These are phyloP conservation scores for Tylopilus sp. DNA, from an alignment of 768 basidiomycete genomes.

Conservation along the genomic window DNA sequence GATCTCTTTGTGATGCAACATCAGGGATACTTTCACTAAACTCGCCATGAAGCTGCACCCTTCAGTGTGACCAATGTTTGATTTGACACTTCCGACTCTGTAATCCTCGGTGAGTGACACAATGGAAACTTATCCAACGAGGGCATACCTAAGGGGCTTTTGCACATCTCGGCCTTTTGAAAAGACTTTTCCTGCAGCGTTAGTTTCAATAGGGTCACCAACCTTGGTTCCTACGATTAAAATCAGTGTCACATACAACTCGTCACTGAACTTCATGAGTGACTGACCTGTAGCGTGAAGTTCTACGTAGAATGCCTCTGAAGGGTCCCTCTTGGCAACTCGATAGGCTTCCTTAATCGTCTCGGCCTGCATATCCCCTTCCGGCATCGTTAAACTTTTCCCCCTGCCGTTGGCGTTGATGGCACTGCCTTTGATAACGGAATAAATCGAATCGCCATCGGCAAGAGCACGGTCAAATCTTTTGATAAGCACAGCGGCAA, in stretches of 20 bases:
- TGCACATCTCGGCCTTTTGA: constrained; percentile 18
- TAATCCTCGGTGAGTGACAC: neutral
- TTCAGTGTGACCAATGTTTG: constrained; percentile 26
- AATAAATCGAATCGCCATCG: constrained; percentile 32
- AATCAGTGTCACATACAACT: constrained; percentile 1
- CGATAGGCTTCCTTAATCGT: constrained; percentile 34
- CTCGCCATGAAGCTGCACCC: constrained; percentile 34
- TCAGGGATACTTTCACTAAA: constrained; percentile 32
- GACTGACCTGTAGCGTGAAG: constrained; percentile 45
- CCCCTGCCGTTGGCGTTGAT: constrained; percentile 34
- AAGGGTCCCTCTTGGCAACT: constrained; percentile 26
- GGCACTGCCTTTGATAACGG: constrained; percentile 29
- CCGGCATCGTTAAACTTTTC: constrained; percentile 35
- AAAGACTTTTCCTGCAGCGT: constrained; percentile 42
- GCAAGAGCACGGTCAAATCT: constrained; percentile 29
- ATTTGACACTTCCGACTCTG: constrained; percentile 28
- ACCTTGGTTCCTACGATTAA: constrained; percentile 32
- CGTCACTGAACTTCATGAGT: neutral
- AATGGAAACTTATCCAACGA: neutral
- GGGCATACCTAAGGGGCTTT: constrained; percentile 18
- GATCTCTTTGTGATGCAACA: constrained; percentile 29
- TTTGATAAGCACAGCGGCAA: constrained; percentile 33
- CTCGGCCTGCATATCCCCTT: constrained; percentile 31
- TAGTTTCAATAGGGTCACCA: constrained; percentile 51
- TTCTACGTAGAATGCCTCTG: constrained; percentile 48